phyloP scores from a whole-genome alignment of 2,329 filamentous ascomycete genomes.

The Coniochaeta sp. region DNA sequence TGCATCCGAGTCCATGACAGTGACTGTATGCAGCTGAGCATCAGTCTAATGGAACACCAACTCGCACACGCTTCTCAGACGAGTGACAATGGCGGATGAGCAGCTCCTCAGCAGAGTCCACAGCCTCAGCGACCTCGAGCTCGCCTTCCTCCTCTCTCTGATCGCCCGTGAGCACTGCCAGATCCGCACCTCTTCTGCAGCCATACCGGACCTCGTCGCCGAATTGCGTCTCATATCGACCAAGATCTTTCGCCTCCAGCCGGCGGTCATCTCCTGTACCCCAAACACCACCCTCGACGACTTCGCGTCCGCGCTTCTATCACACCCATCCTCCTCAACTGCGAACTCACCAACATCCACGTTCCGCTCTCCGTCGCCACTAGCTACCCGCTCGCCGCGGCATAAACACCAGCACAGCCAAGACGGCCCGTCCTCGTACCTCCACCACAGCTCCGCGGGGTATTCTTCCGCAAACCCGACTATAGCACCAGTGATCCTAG shows the following conservation, averaged over 20 bases:
- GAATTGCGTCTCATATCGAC: slow-evolving; percentile 65
- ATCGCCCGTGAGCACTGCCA: slow-evolving; percentile 81
- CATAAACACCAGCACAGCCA: slow-evolving; percentile 13
- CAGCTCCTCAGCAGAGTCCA: slow-evolving; percentile 62
- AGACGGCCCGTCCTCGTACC: slow-evolving; percentile 12
- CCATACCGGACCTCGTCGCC: slow-evolving; percentile 59
- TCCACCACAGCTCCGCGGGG: slow-evolving; percentile 9
- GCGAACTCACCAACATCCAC: slow-evolving; percentile 15
- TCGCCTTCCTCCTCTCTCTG: slow-evolving; percentile 77
- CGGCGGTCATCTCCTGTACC: slow-evolving; percentile 65
- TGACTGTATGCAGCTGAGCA: background rate
- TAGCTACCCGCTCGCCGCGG: slow-evolving; percentile 5
- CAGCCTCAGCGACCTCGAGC: slow-evolving; percentile 76
- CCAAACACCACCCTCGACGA: slow-evolving; percentile 70
- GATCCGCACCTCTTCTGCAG: slow-evolving; percentile 56
- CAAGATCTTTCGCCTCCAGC: slow-evolving; percentile 65
- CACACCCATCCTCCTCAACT: slow-evolving; percentile 19
- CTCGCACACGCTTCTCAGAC: background rate
- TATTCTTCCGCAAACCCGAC: slow-evolving; percentile 9
- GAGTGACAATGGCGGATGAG: slow-evolving; percentile 49
- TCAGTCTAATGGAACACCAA: background rate
- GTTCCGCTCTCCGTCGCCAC: slow-evolving; percentile 17
- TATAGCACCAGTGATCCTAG: slow-evolving; percentile 72
- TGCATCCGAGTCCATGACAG: background rate
- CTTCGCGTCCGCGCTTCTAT: slow-evolving; percentile 60